phyloP scores from a whole-genome alignment of 331 rosid genomes.

The Cydonia oblonga region DNA sequence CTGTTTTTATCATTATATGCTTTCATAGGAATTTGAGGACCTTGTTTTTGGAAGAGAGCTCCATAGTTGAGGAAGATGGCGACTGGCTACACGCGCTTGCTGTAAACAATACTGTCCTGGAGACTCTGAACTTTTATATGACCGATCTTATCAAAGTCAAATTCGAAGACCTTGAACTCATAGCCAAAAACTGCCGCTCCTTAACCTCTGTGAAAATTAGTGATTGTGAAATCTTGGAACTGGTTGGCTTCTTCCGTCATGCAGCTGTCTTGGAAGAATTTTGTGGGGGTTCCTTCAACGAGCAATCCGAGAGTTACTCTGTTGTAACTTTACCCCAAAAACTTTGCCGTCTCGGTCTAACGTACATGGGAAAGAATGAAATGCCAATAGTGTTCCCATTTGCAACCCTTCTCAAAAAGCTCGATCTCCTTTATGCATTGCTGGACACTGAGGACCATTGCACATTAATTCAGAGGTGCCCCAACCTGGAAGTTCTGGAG shows the following conservation, averaged over 20 bases:
- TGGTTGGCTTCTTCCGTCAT: constrained; percentile 54
- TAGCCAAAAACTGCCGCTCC: constrained; percentile 70
- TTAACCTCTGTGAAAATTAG: constrained; percentile 64
- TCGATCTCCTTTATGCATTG: constrained; percentile 84
- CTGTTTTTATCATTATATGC: neutral
- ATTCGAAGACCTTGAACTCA: constrained; percentile 66
- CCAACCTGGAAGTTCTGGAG: constrained; percentile 85
- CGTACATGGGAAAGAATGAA: constrained; percentile 68
- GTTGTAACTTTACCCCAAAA: constrained; percentile 47
- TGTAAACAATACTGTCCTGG: constrained; percentile 68
- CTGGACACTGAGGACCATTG: constrained; percentile 92
- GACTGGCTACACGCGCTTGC: constrained; percentile 90
- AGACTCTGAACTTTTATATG: constrained; percentile 72
- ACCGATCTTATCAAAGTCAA: constrained; percentile 49
- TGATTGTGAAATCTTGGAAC: constrained; percentile 64
- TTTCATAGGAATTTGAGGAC: constrained; percentile 56
- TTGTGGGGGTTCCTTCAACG: constrained; percentile 74
- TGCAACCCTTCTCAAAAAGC: constrained; percentile 51
- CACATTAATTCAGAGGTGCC: constrained; percentile 67
- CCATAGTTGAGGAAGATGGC: constrained; percentile 55
- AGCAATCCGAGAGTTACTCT: constrained; percentile 39
- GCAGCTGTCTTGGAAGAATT: constrained; percentile 69
- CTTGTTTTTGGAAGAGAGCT: constrained; percentile 82
- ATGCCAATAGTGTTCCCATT: constrained; percentile 67
- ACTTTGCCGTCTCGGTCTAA: constrained; percentile 59